Percentiles rank a stretch among this genome's conserved stretches.
Evolutionary conservation across 1,284 basidiomycete genomes (phyloP).

Genomic region (Marasmius oreades): DNA sequence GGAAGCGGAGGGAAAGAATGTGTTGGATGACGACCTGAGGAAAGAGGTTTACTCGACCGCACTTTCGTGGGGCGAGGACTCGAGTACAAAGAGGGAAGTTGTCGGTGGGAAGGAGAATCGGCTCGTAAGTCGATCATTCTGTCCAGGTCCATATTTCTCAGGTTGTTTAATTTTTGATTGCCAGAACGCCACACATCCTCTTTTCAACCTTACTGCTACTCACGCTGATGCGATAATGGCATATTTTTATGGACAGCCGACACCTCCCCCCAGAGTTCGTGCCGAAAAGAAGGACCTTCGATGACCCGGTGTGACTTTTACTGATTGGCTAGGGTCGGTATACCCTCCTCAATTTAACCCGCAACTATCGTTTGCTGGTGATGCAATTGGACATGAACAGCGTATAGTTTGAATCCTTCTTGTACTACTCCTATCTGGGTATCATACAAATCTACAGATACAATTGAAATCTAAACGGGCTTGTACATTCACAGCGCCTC

Average conservation of each 20-base stretch:
- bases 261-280: slow-evolving; percentile 27
- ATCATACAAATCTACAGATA: no score
- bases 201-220: slow-evolving; percentile 82
- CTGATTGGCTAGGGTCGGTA: background rate
- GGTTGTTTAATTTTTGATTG: background rate
- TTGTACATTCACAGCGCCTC: no score
- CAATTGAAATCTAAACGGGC: no score
- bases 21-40: slow-evolving; percentile 35
- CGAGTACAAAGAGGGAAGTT: slow-evolving; percentile 52
- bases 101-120: slow-evolving; percentile 67
- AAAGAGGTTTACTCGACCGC: slow-evolving; percentile 55
- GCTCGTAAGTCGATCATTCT: slow-evolving; percentile 50
- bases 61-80: slow-evolving; percentile 70
- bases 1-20: slow-evolving; percentile 3
- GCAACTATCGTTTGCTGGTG: no score
- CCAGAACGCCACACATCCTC: slow-evolving; percentile 85
- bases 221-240: slow-evolving; percentile 71
- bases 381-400: no score
- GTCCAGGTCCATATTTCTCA: background rate
- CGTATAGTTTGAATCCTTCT: no score
- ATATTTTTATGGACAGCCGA: slow-evolving; percentile 71
- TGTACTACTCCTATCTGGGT: no score
- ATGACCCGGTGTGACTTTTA: background rate
- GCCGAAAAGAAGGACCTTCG: background rate
- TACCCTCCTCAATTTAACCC: background rate